phyloP scores from a whole-genome alignment of 2,329 filamentous ascomycete genomes.

The Pseudogymnoascus sp. region DNA sequence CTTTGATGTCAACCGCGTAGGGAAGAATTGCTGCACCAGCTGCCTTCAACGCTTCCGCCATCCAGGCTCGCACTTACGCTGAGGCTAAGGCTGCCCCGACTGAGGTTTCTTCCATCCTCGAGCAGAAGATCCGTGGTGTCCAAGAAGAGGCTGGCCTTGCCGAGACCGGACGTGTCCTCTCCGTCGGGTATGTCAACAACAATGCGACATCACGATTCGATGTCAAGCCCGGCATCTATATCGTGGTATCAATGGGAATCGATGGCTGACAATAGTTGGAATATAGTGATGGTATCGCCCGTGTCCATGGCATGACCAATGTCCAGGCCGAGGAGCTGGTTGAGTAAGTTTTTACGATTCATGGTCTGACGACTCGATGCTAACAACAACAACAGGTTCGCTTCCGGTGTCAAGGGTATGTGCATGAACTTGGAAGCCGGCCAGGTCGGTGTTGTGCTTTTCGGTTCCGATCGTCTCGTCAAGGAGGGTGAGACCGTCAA shows the following conservation, averaged over 20 bases:
- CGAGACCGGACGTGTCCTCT: constrained; percentile 98
- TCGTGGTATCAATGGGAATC: constrained; percentile 4
- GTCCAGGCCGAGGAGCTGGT: constrained; percentile 99
- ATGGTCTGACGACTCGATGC: constrained; percentile 20
- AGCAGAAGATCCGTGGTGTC: constrained; percentile 97
- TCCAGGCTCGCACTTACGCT: constrained; percentile 80
- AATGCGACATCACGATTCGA: constrained; percentile 11
- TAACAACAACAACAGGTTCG: constrained; percentile 58
- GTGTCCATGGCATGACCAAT: constrained; percentile 99
- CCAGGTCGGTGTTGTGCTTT: constrained; percentile 99
- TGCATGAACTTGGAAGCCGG: constrained; percentile 99
- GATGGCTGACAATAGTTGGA: constrained; percentile 20
- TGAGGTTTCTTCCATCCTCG: constrained; percentile 98
- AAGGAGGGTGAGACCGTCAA: constrained; percentile 99
- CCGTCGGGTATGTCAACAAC: constrained; percentile 75
- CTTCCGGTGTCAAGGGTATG: constrained; percentile 99
- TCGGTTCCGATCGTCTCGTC: constrained; percentile 99
- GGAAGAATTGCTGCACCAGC: constrained; percentile 78
- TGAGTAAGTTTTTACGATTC: constrained; percentile 61
- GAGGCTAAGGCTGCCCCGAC: constrained; percentile 93
- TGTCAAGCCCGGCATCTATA: neutral
- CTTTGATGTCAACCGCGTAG: constrained; percentile 49
- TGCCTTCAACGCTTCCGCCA: constrained; percentile 59
- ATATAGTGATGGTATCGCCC: constrained; percentile 97
- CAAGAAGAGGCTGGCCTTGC: constrained; percentile 93